Evolutionary conservation across 345 rosid genomes (phyloP), one percentile per base, ranked within the genome.

Genomic region (Bruguiera gymnorhiza): DNA sequence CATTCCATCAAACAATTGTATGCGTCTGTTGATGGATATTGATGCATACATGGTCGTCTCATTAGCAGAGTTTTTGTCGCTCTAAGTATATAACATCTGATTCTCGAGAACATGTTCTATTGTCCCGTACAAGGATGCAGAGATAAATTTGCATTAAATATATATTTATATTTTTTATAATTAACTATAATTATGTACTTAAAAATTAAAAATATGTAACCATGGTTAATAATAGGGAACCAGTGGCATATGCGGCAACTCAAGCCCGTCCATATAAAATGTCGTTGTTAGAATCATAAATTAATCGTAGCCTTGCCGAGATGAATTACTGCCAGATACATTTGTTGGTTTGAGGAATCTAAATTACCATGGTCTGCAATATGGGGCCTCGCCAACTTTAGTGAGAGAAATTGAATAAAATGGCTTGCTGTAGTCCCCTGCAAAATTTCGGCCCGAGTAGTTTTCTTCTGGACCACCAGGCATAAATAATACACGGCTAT

Each of bases 391-490:
- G 57, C 39, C 27, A 48, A 59, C 68, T 56, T 18, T 36, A 2
- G 51, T 32, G 51, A 64, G 16, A 32, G 16, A 67, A 69, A 67
- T 60, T 65, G 67, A 68, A 20, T 54, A 55, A 68, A 60, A n/a
- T 59, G 46, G 46, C 57, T 43, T 9, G 32, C 50, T 34, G 37
- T 8, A 1, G 16, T 50, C 19, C 36, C 8, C 15, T 6, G 27
- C 7, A 46, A 62, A 50, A 62, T 29, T 39, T 39, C 18, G 23
- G 8, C n/a, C 32, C 15, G 20, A 31, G 3, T 43, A 43, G 50
- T 11, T 43, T 3, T 43, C 19, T 43, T 10, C 16, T 66, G 81
- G 79, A 74, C 81, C 79, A 76, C 81, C 50, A 6, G 36, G 63
- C 11, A 66, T 27, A 36, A 9, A 34, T 26, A 24, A 56, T 13